Percentiles rank a stretch among this genome's conserved stretches.
Conservation (phyloP, 306 rosid species). For the Spatholobus suberectus region DNA sequence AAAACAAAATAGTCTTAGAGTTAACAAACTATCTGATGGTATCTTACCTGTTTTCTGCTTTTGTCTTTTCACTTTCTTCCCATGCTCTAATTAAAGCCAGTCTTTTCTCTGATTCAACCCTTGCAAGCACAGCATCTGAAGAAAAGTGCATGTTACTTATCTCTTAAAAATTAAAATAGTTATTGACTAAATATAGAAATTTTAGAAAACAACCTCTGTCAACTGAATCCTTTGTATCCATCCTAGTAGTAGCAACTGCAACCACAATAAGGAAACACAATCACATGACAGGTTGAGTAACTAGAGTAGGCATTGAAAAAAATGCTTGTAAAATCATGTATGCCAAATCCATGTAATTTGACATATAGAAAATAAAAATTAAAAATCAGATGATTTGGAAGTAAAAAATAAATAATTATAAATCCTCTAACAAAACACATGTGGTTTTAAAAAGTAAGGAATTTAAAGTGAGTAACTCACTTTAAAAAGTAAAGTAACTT, state of each 20-base stretch:
- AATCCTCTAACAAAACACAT: too few relatives aligned
- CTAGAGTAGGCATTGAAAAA: background rate
- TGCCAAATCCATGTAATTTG: background rate
- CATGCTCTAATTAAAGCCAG: slow-evolving; percentile 83
- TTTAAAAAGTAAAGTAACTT: too few relatives aligned
- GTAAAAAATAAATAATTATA: background rate
- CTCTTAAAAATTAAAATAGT: background rate
- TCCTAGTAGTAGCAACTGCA: slow-evolving; percentile 46
- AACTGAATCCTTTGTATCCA: slow-evolving; percentile 37
- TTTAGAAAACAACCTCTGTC: slow-evolving; percentile 57
- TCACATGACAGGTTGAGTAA: background rate
- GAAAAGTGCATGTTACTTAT: background rate
- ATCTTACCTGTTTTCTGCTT: slow-evolving; percentile 69
- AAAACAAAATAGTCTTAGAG: background rate
- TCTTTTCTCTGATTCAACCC: slow-evolving; percentile 72
- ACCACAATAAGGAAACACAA: slow-evolving; percentile 40
- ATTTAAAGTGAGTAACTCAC: too few relatives aligned
- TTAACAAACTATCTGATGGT: background rate
- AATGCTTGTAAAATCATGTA: background rate
- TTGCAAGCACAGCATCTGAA: slow-evolving; percentile 65
- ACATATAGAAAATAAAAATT: background rate
- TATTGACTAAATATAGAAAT: background rate
- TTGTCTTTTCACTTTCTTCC: slow-evolving; percentile 91
- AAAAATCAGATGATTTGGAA: background rate
- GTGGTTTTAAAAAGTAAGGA: too few relatives aligned